Evolutionary conservation across 345 rosid species (phyloP), one percentile per base, ranked within the genome.

Genomic region (Moringa oleifera): DNA sequence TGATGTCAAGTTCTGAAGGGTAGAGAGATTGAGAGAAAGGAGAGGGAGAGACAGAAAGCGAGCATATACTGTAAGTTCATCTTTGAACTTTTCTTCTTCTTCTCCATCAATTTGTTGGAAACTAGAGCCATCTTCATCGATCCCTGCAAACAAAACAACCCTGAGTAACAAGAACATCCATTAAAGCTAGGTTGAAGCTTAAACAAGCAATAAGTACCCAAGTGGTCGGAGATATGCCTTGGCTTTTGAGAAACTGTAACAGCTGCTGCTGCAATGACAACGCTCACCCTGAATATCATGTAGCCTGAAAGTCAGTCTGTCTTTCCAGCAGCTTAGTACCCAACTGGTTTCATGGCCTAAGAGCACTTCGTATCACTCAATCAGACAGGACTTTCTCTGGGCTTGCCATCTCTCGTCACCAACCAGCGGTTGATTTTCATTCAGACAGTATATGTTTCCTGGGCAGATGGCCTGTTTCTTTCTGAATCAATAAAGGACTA

Each of bases 261-360:
- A 51, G 79, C 75, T 59, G 75, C 55, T 55, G 82, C 65, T 31
- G 64, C 51, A 49, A 73, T 68, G 33, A 77, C 41, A 19, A 74
- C 61, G 65, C 77, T 65, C 50, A 76, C 59, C 57, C 63, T 56
- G 63, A 78, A 51, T 18, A 81, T 56, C 80, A 73, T 66, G 63
- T 53, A 58, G 41, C 16, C 11, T 11, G 11, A 11, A 20, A 7
- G 1, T 41, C 9, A 41, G 6, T 28, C 33, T 28, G 33, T 28
- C n/a, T 28, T 3, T 2, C 5, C 3, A 2, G 33, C 33, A 28
- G 33, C 8, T 8, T 28, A 28, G 33, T 28, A 28, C 33, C 33
- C 33, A 28, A 28, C 33, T 28, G 33, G 33, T n/a, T 2, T 2
- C 3, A 28, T 28, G 33, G 33, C 33, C 33, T 28, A 28, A 28